Evolutionary conservation across 176 grass and related monocot genomes (phyloP).

Genomic region (Rhynchospora tenuis): DNA sequence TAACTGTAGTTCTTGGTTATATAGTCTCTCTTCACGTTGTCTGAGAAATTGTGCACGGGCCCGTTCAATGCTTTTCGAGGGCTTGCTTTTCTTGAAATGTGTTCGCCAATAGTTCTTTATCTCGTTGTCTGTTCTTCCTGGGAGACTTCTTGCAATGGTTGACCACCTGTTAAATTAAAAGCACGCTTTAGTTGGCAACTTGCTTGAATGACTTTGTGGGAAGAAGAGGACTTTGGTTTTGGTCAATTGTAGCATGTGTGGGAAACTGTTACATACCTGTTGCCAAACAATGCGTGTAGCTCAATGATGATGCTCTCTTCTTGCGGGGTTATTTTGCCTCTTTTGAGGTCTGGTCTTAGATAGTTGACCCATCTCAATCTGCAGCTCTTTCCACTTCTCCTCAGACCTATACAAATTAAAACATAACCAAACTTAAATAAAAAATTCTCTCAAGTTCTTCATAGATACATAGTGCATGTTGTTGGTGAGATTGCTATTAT

Average conservation of each 20-base stretch:
- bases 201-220: not conserved
- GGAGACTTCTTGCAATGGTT: conserved; percentile 76
- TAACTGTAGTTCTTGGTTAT: conserved; percentile 15
- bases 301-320: conserved; percentile 81
- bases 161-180: conserved; percentile 62
- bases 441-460: not conserved
- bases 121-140: conserved; percentile 96
- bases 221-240: not conserved
- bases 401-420: conserved; percentile 34
- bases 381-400: conserved; percentile 90
- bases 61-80: conserved; percentile 73
- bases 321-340: conserved; percentile 66
- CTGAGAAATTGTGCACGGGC: conserved; percentile 51
- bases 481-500: not conserved
- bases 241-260: conserved; percentile 4
- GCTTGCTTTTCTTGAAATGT: conserved; percentile 81
- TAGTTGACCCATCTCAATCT: conserved; percentile 89
- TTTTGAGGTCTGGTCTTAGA: conserved; percentile 79
- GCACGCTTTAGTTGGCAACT: not conserved
- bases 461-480: not conserved
- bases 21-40: conserved; percentile 41
- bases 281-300: conserved; percentile 82
- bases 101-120: conserved; percentile 99
- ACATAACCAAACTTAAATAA: not conserved
- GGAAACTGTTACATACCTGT: conserved; percentile 40